These are phyloP conservation scores for Xylaria hypoxylon DNA, from an alignment of 2,329 filamentous ascomycete species.

Conservation along the genomic window DNA sequence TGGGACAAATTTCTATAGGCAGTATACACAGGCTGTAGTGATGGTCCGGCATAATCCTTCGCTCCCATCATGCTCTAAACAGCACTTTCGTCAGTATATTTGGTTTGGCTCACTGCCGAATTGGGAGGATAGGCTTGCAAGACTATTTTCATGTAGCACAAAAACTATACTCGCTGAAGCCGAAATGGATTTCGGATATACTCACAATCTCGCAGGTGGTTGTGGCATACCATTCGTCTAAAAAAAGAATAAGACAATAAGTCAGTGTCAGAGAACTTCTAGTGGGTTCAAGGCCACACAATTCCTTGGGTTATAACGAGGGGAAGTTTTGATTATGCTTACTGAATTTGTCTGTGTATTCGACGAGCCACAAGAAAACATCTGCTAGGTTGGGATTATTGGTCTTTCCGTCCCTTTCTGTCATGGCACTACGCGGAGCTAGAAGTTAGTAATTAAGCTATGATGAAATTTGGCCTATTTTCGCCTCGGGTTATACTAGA, in stretches of 20 bases:
- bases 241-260: neutral
- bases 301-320: neutral
- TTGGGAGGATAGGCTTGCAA: neutral
- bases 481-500: no score
- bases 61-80: neutral
- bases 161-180: no score
- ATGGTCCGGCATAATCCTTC: no score
- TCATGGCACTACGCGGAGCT: neutral
- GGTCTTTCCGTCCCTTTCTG: neutral
- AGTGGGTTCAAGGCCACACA: neutral
- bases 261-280: neutral
- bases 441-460: neutral
- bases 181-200: neutral
- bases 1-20: no score
- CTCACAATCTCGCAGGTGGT: neutral
- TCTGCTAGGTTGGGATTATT: neutral
- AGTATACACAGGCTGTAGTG: no score
- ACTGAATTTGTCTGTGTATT: neutral
- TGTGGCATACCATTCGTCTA: neutral
- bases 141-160: neutral
- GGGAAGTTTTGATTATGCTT: neutral
- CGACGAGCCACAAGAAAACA: constrained; percentile 3
- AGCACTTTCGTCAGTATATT: neutral
- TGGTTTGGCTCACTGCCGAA: neutral
- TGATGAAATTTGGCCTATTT: neutral